Conservation (phyloP, 2,329 filamentous ascomycete genomes). For the Madurella fahalii region DNA sequence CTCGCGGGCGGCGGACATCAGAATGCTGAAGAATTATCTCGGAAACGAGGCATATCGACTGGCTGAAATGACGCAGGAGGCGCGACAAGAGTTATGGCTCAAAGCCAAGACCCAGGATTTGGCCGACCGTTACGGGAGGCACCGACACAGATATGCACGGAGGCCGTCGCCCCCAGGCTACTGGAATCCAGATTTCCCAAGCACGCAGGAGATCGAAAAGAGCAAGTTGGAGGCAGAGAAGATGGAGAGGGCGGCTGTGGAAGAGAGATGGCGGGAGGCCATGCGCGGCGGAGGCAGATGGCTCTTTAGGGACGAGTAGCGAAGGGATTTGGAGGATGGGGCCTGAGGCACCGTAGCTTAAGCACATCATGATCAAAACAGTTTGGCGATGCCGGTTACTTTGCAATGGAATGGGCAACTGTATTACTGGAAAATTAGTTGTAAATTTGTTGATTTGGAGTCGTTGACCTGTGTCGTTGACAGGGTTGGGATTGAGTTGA, state of each 20-base stretch:
- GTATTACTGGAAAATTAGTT: no score
- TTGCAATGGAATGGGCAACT: no score
- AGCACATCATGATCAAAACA: no score
- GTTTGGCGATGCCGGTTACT: no score
- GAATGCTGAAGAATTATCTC: constrained; percentile 53
- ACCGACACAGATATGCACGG: constrained; percentile 70
- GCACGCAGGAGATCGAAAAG: constrained; percentile 71
- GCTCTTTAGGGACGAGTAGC: constrained; percentile 75
- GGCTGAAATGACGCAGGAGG: constrained; percentile 52
- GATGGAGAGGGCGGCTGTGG: constrained; percentile 60
- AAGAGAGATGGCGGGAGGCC: constrained; percentile 75
- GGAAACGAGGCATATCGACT: constrained; percentile 58
- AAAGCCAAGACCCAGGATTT: constrained; percentile 70
- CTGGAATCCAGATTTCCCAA: constrained; percentile 87
- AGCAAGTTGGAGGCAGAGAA: constrained; percentile 63
- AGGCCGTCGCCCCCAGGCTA: constrained; percentile 76
- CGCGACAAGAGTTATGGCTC: constrained; percentile 64
- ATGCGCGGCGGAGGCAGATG: constrained; percentile 72
- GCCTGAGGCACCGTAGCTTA: no score
- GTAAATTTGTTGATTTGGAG: no score
- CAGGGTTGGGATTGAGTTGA: no score
- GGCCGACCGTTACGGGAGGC: constrained; percentile 71
- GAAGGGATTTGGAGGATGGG: not conserved
- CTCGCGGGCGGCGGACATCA: constrained; percentile 39
- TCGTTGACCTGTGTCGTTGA: no score